A percentile compares a stretch with the other conserved stretches of the same genome.
phyloP scores from a whole-genome alignment of 495 filamentous ascomycete genomes.

The Neurospora cerealis region DNA sequence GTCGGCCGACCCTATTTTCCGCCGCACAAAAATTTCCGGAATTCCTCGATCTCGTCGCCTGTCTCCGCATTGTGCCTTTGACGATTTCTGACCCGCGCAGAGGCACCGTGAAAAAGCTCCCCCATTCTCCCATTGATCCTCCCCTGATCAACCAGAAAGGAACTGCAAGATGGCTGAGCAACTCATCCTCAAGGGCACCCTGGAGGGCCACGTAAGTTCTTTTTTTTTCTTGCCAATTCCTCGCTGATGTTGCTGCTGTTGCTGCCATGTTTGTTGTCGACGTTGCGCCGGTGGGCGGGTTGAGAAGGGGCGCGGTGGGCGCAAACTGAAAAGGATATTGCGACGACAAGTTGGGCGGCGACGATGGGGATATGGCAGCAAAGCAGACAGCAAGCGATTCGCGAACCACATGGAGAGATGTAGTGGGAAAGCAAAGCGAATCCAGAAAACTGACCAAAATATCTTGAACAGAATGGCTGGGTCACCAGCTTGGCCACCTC shows the following conservation, averaged over 20 bases:
- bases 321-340: neutral
- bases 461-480: conserved; percentile 47
- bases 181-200: conserved; percentile 92
- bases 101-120: conserved; percentile 21
- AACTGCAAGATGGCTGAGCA: conserved; percentile 74
- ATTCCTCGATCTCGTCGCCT: conserved; percentile 7
- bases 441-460: conserved; percentile 2
- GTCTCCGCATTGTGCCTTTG: conserved; percentile 17
- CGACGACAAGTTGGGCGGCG: neutral
- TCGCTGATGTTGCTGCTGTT: conserved; percentile 15
- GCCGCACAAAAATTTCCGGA: conserved; percentile 33
- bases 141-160: conserved; percentile 19
- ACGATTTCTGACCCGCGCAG: conserved; percentile 18
- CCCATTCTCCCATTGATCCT: conserved; percentile 24
- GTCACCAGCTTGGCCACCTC: conserved; percentile 90
- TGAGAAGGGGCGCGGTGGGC: neutral
- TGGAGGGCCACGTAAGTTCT: conserved; percentile 86
- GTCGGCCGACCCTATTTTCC: conserved; percentile 24
- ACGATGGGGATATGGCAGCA: neutral
- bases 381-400: neutral
- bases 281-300: neutral
- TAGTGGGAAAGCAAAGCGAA: neutral
- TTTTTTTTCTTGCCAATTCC: conserved; percentile 12
- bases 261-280: neutral
- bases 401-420: neutral